phyloP scores from a whole-genome alignment of 495 filamentous ascomycete genomes.

The Glonium stellatum region DNA sequence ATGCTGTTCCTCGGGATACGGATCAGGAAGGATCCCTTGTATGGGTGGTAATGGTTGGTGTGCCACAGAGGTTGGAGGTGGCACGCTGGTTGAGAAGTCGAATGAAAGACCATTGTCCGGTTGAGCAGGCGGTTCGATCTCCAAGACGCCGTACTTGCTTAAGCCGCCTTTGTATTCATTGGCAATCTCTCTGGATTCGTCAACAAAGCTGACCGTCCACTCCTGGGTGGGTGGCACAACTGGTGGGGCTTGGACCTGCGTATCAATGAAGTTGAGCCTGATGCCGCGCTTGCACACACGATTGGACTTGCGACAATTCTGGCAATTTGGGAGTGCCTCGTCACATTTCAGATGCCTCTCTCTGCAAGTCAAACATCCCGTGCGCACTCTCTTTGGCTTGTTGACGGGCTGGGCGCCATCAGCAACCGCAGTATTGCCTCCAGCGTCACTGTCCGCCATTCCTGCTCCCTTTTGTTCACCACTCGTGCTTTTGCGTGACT shows the following conservation, averaged over 20 bases:
- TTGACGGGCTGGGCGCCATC: slow-evolving; percentile 15
- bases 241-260: slow-evolving; percentile 63
- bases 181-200: slow-evolving; percentile 86
- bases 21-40: slow-evolving; percentile 35
- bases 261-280: slow-evolving; percentile 89
- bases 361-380: slow-evolving; percentile 40
- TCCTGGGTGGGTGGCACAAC: slow-evolving; percentile 50
- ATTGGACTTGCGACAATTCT: slow-evolving; percentile 85
- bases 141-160: slow-evolving; percentile 59
- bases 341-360: slow-evolving; percentile 69
- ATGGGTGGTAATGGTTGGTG: slow-evolving; percentile 43
- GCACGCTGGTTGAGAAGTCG: slow-evolving; percentile 37
- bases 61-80: slow-evolving; percentile 30
- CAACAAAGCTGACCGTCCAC: slow-evolving; percentile 71
- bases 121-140: slow-evolving; percentile 31
- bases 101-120: slow-evolving; percentile 37
- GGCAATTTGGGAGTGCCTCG: slow-evolving; percentile 69
- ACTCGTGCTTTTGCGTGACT: background rate
- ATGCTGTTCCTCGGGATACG: slow-evolving; percentile 31
- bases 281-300: slow-evolving; percentile 80
- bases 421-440: slow-evolving; percentile 12
- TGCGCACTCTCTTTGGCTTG: slow-evolving; percentile 38
- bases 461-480: slow-evolving; percentile 12
- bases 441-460: slow-evolving; percentile 10
- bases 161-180: slow-evolving; percentile 84